phyloP scores from a whole-genome alignment of 106 monocot species.

The Dendrobium chrysotoxum region DNA sequence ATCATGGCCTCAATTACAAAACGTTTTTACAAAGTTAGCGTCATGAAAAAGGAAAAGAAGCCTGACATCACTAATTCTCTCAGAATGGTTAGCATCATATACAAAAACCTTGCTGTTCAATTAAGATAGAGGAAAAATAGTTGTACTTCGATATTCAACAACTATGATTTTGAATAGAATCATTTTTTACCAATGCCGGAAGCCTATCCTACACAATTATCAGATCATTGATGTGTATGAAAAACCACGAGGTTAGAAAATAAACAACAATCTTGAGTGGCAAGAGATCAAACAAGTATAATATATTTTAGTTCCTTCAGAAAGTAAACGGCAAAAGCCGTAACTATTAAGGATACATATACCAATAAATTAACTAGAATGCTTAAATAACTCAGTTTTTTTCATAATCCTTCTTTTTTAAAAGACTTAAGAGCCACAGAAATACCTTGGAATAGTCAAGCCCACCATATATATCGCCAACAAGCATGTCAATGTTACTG shows the following conservation, averaged over 20 bases:
- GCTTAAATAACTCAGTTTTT: constrained; percentile 4
- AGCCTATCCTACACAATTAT: background rate
- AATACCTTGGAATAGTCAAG: constrained; percentile 92
- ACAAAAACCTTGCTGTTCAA: background rate
- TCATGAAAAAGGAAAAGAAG: background rate
- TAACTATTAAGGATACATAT: background rate
- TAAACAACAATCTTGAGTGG: background rate
- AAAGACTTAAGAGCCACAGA: background rate
- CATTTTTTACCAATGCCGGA: background rate
- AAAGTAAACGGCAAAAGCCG: background rate
- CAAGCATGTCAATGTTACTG: constrained; percentile 95
- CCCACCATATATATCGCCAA: constrained; percentile 99
- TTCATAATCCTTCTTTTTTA: background rate
- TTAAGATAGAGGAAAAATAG: background rate
- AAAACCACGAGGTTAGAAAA: background rate
- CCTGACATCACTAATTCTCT: background rate
- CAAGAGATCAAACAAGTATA: background rate
- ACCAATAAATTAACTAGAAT: background rate
- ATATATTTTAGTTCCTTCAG: background rate
- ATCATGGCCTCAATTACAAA: background rate
- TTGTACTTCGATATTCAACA: background rate
- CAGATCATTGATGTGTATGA: background rate
- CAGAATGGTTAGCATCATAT: background rate
- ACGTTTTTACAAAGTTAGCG: background rate
- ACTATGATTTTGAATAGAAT: background rate